Evolutionary conservation across 1,139 yeast species (phyloP).

Genomic region (Williopsis jadinii): DNA sequence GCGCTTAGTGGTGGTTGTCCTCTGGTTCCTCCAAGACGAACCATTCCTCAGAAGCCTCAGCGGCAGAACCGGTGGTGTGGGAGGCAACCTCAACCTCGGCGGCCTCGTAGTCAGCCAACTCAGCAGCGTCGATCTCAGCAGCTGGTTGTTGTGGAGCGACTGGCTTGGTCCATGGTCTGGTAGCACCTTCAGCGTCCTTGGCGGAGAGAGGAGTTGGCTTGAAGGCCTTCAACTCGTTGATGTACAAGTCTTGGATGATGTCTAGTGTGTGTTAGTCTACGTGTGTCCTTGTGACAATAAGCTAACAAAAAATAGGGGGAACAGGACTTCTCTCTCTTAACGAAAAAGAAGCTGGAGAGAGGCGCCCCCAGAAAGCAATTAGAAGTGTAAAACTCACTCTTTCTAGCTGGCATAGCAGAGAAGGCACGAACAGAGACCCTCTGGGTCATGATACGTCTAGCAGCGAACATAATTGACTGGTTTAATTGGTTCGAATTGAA

Average conservation of each 20-base stretch:
- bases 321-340: too few relatives aligned
- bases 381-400: constrained; percentile 7
- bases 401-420: constrained; percentile 29
- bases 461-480: constrained; percentile 9
- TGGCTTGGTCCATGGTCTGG: constrained; percentile 78
- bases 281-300: constrained; percentile 22
- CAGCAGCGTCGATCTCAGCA: constrained; percentile 63
- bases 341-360: too few relatives aligned
- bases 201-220: constrained; percentile 75
- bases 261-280: constrained; percentile 13
- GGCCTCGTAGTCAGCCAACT: constrained; percentile 67
- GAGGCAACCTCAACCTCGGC: constrained; percentile 66
- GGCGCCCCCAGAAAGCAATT: neutral
- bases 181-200: constrained; percentile 70
- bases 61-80: constrained; percentile 37
- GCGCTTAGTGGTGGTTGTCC: constrained; percentile 45
- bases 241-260: constrained; percentile 76
- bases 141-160: constrained; percentile 65
- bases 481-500: neutral
- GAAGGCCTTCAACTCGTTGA: constrained; percentile 80
- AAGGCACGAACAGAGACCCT: constrained; percentile 27
- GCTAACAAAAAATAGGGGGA: neutral
- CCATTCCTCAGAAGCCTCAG: constrained; percentile 62
- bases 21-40: constrained; percentile 71
- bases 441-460: constrained; percentile 13